A percentile compares a stretch with the other conserved stretches of the same genome.
Evolutionary conservation across 108 stramenopile genomes (phyloP).

Genomic region (Mediolabrus comicus): DNA sequence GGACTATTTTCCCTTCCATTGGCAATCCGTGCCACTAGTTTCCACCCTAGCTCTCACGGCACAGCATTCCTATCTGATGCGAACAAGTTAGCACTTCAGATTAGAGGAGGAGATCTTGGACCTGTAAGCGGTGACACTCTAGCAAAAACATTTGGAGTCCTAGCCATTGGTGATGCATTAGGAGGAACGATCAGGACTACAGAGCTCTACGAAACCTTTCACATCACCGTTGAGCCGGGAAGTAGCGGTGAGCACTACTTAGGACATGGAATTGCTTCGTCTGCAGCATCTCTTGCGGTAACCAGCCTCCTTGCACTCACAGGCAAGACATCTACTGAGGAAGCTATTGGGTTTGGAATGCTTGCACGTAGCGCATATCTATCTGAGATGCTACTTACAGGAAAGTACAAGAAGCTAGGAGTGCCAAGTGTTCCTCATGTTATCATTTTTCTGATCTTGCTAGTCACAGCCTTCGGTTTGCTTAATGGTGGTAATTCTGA

Average conservation of each 20-base stretch:
- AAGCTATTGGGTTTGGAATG: slow-evolving; percentile 20
- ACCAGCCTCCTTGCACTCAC: slow-evolving; percentile 10
- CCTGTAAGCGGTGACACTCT: slow-evolving; percentile 9
- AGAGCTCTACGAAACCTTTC: slow-evolving; percentile 6
- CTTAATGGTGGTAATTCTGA: slow-evolving; percentile 11
- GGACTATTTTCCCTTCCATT: neutral
- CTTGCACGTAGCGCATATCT: slow-evolving; percentile 11
- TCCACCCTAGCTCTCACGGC: neutral
- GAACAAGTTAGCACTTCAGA: neutral
- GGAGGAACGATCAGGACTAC: slow-evolving; percentile 2
- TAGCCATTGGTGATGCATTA: slow-evolving; percentile 21
- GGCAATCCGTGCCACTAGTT: neutral
- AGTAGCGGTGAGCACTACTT: slow-evolving; percentile 20
- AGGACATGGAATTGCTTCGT: slow-evolving; percentile 22
- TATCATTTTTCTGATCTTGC: slow-evolving; percentile 12
- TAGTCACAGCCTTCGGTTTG: slow-evolving; percentile 20
- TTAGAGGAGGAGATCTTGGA: slow-evolving; percentile 22
- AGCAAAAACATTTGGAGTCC: slow-evolving; percentile 17
- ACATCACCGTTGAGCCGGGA: slow-evolving; percentile 2
- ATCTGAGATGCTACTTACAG: slow-evolving; percentile 25
- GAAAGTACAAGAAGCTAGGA: slow-evolving; percentile 21
- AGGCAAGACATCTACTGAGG: slow-evolving; percentile 16
- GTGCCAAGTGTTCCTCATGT: slow-evolving; percentile 16
- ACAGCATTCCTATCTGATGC: neutral
- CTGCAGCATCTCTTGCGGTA: slow-evolving; percentile 12